Evolutionary conservation across 2,329 filamentous ascomycete genomes (phyloP).

Genomic region (Hysterium pulicare): DNA sequence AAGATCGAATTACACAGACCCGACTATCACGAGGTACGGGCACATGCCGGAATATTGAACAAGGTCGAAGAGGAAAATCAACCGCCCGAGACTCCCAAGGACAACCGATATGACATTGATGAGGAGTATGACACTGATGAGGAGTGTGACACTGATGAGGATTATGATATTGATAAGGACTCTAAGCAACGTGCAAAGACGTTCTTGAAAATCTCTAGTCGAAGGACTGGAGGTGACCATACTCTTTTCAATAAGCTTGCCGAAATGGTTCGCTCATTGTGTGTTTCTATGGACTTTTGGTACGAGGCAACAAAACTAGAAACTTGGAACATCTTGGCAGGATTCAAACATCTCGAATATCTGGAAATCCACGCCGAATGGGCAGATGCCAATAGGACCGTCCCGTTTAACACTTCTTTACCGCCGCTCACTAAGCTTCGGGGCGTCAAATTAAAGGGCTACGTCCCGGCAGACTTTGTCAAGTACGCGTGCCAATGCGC

Average conservation of each 20-base stretch:
- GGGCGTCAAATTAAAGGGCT: constrained; percentile 11
- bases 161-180: background rate
- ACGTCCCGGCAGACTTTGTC: constrained; percentile 11
- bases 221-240: background rate
- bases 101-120: background rate
- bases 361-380: constrained; percentile 9
- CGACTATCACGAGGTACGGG: background rate
- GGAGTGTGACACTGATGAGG: background rate
- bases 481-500: constrained; percentile 3
- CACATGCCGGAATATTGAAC: background rate
- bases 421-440: constrained; percentile 5
- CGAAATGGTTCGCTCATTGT: constrained; percentile 7
- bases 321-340: constrained; percentile 9
- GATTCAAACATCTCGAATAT: constrained; percentile 11
- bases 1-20: background rate
- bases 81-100: background rate
- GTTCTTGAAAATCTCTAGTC: background rate
- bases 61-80: background rate
- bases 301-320: constrained; percentile 1
- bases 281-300: too few species aligned
- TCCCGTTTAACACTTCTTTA: background rate
- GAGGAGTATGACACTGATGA: background rate
- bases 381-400: background rate
- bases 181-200: background rate
- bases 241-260: background rate